Evolutionary conservation across 495 filamentous ascomycete species (phyloP), one percentile per base, ranked within the genome.

Genomic region (Mytilinidion resinicola): DNA sequence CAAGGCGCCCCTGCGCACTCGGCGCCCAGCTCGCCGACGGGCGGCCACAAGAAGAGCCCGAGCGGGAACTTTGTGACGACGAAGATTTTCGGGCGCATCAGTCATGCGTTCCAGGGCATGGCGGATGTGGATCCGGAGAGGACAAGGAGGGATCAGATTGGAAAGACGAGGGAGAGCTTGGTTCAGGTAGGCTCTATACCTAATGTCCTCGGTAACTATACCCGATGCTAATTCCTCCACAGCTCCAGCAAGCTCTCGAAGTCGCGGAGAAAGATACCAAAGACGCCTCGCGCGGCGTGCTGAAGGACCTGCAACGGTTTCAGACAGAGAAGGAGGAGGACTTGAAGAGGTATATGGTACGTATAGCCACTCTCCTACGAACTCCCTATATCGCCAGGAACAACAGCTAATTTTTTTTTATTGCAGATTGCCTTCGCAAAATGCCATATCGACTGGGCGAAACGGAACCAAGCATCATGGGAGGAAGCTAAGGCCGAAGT

Each of bases 361-460:
- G 86, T 75, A 43, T 48, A n/a, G 53, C 54, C 55, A 75, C 59
- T 69, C 53, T 56, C 7, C 3, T 39, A 12, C 48, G 7, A 17
- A 57, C 9, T 15, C 4, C n/a, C 14, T 14, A 33, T 58, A 35
- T 21, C 43, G 19, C 51, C 25, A 21, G 15, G 19, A 48, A 5
- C 38, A 41, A 1, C 9, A 38, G 48, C 61, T 67, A 55, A 65
- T 41, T 8, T 60, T 12, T 39, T 19, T 50, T 39, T 30, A n/a
- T 9, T 49, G 15, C 21, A 97, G 92, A 80, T 96, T 62, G 88
- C 90, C 46, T 98, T 96, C 68, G 93, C 93, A 10, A 87, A 84
- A 67, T 91, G 86, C 70, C 93, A 98, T 69, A 85, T 98, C 56
- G 90, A 97, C 70, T 98, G 93, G 93, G 95, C 93, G n/a, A 90